phyloP scores from a whole-genome alignment of 2,329 filamentous ascomycete genomes.

The Colletotrichum chrysophilum region DNA sequence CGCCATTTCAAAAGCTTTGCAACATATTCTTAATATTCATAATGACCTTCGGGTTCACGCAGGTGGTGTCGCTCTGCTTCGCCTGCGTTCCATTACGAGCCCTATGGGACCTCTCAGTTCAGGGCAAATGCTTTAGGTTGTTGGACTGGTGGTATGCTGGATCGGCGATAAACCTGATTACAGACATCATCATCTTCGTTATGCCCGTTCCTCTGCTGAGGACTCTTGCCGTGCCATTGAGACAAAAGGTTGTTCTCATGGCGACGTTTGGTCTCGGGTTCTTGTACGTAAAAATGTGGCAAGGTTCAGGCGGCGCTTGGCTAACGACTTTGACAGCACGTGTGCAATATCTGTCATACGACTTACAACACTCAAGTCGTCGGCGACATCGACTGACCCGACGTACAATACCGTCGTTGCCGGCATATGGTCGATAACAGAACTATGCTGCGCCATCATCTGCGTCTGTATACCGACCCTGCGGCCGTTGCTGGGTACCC shows the following conservation, averaged over 20 bases:
- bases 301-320: too few species aligned
- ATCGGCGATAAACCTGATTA: slow-evolving; percentile 29
- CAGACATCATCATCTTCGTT: slow-evolving; percentile 28
- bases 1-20: slow-evolving; percentile 25
- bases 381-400: slow-evolving; percentile 31
- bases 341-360: slow-evolving; percentile 32
- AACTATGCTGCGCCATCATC: slow-evolving; percentile 42
- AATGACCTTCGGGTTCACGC: slow-evolving; percentile 28
- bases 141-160: slow-evolving; percentile 31
- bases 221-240: slow-evolving; percentile 20
- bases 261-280: slow-evolving; percentile 29
- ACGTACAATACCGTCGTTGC: slow-evolving; percentile 35
- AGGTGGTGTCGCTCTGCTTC: slow-evolving; percentile 30
- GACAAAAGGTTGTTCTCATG: slow-evolving; percentile 25
- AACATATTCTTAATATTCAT: slow-evolving; percentile 29
- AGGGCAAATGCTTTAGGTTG: slow-evolving; percentile 27
- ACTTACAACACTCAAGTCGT: slow-evolving; percentile 32
- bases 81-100: slow-evolving; percentile 30
- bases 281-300: slow-evolving; percentile 21
- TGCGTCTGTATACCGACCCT: slow-evolving; percentile 44
- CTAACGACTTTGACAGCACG: slow-evolving; percentile 14
- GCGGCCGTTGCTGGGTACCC: slow-evolving; percentile 29
- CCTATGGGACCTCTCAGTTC: slow-evolving; percentile 27
- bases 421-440: slow-evolving; percentile 42
- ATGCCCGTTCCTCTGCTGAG: slow-evolving; percentile 29